Evolutionary conservation across 495 filamentous ascomycete species (phyloP), one percentile per base, ranked within the genome.

Genomic region (Amphirosellinia nigrospora): DNA sequence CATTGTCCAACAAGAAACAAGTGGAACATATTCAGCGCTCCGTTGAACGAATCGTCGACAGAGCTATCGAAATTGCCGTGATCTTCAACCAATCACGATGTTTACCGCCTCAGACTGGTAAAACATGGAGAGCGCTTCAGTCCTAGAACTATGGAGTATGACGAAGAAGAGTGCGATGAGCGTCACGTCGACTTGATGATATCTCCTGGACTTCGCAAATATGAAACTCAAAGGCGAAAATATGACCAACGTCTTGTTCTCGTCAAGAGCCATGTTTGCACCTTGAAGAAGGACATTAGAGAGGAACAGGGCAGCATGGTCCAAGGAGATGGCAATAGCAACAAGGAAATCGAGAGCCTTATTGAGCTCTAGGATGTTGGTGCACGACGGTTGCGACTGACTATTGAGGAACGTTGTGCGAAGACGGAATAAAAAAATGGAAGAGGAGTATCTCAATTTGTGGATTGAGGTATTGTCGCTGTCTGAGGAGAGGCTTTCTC

Each of bases 1-100:
- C 4, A 21, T 10, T 50, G 19, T 36, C 26, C 28, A 4, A 48
- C 9, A 11, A 48, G 28, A 26, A 10, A 38, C 41, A 50, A 10
- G 3, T 0, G 5, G 3, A 11, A 1, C 48, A 50, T 4, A 48
- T 64, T 4, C 7, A 16, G 0, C 61, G 43, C 43, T 34, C 23
- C 9, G 8, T 36, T 4, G 26, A n/a, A 4, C 39, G 28, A 6
- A 64, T 64, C 6, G 16, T 50, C 8, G 61, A 50, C 16, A 50
- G 50, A 36, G 61, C 61, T 6, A 48, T 64, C 16, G 30, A 64
- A 3, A 43, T 64, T 10, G 61, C 61, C 9, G 43, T 64, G 2
- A 50, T 64, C 30, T 64, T 64, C 61, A 64, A 64, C n/a, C 43
- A 38, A 64, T 64, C 61, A 26, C 61, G 61, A 50, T 64, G 61